Percentiles rank a stretch among this genome's conserved stretches.
Evolutionary conservation across 148 eudicot genomes (phyloP).

Genomic region (Hydrangea macrophylla): DNA sequence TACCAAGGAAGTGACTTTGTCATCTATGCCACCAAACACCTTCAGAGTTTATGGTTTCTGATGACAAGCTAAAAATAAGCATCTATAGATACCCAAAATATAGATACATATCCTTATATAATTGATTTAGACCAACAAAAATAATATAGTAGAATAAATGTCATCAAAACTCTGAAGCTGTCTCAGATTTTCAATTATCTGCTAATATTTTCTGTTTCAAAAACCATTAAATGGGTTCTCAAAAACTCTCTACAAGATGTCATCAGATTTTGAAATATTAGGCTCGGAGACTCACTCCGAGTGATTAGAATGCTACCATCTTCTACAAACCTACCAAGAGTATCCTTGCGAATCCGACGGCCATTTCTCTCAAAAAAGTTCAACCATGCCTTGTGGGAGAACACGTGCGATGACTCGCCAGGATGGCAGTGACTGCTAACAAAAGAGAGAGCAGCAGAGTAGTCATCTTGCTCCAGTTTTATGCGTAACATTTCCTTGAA

Average conservation of each 20-base stretch:
- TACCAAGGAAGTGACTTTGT: too few relatives aligned
- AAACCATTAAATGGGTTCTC: conserved; percentile 11
- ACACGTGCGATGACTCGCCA: conserved; percentile 35
- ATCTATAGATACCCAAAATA: too few relatives aligned
- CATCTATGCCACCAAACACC: too few relatives aligned
- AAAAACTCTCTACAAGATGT: conserved; percentile 57
- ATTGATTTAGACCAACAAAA: neutral
- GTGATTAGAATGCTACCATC: conserved; percentile 32
- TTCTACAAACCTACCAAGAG: conserved; percentile 39
- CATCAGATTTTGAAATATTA: conserved; percentile 42
- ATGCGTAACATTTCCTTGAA: conserved; percentile 60
- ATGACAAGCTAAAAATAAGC: too few relatives aligned
- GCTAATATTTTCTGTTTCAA: conserved; percentile 5
- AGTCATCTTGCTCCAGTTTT: conserved; percentile 51
- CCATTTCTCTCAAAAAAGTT: conserved; percentile 42
- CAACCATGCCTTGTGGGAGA: conserved; percentile 67
- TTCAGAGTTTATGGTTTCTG: too few relatives aligned
- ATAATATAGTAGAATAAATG: neutral
- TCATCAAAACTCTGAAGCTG: conserved; percentile 3
- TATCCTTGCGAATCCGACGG: conserved; percentile 34
- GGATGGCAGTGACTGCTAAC: conserved; percentile 44
- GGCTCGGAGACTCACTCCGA: conserved; percentile 32
- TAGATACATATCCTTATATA: too few relatives aligned
- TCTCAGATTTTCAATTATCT: conserved; percentile 1
- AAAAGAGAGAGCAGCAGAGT: conserved; percentile 52